Conservation (phyloP, 371 early-diverging fungal species). For the Dichotomocladium elegans region DNA sequence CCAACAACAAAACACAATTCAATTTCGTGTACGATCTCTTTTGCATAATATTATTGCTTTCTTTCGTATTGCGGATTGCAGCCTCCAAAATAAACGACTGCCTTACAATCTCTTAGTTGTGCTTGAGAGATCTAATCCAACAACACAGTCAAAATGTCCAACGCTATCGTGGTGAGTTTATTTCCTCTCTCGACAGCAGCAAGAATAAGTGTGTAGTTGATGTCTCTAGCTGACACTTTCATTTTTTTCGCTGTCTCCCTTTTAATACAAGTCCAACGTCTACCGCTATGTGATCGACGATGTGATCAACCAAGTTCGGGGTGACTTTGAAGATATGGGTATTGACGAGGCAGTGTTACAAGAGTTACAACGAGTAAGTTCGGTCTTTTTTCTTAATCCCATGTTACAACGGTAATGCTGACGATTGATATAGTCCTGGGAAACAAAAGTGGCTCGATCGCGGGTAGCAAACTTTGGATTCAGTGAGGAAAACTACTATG, state of each 20-base stretch:
- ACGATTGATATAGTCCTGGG: slow-evolving; percentile 66
- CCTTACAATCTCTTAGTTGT: slow-evolving; percentile 1
- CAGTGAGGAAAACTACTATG: slow-evolving; percentile 11
- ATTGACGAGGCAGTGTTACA: slow-evolving; percentile 83
- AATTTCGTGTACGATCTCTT: too few species aligned
- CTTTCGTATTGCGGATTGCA: background rate
- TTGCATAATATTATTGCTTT: too few species aligned
- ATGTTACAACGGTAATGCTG: background rate
- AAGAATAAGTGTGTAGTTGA: background rate
- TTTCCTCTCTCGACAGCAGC: background rate
- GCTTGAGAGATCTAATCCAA: too few species aligned
- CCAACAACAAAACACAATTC: too few species aligned
- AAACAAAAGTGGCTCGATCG: slow-evolving; percentile 73
- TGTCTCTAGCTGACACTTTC: background rate
- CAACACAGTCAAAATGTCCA: slow-evolving; percentile 33
- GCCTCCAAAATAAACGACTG: background rate
- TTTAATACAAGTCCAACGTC: slow-evolving; percentile 54
- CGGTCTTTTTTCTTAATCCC: too few species aligned
- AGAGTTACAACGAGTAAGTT: slow-evolving; percentile 82
- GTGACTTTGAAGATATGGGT: slow-evolving; percentile 90
- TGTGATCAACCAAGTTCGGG: slow-evolving; percentile 84
- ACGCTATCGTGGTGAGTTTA: slow-evolving; percentile 42
- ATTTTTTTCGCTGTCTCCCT: background rate
- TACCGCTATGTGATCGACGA: slow-evolving; percentile 93
- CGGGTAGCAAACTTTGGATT: slow-evolving; percentile 65